phyloP scores from a whole-genome alignment of 176 grass and related monocot species.

The Oryza longistaminata region DNA sequence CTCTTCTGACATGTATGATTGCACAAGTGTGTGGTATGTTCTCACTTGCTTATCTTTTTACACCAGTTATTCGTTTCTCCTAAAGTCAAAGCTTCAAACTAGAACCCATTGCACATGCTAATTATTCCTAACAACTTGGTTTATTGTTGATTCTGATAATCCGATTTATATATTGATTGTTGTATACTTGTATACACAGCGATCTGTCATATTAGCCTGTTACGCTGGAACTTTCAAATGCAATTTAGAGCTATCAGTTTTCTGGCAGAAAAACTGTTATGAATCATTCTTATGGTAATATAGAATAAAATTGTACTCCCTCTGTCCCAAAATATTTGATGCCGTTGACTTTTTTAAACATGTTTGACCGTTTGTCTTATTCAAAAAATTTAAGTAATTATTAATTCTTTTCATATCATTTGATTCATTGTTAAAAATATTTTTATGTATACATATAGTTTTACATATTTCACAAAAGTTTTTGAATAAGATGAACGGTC shows the following conservation, averaged over 20 bases:
- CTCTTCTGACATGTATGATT: conserved; percentile 82
- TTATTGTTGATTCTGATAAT: neutral
- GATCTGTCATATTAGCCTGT: neutral
- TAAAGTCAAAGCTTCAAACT: neutral
- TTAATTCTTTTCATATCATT: too few relatives aligned
- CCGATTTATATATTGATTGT: neutral
- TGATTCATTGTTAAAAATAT: too few relatives aligned
- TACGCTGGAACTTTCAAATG: neutral
- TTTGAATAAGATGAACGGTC: too few relatives aligned
- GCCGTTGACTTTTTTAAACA: too few relatives aligned
- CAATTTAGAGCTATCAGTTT: neutral
- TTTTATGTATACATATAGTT: too few relatives aligned
- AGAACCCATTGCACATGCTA: neutral
- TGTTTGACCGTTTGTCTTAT: too few relatives aligned
- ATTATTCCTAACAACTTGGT: neutral
- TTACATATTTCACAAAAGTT: too few relatives aligned
- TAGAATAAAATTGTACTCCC: neutral
- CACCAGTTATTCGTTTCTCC: neutral
- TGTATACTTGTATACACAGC: neutral
- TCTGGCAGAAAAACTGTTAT: neutral
- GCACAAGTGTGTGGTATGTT: conserved; percentile 92
- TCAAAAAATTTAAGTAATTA: too few relatives aligned
- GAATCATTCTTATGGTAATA: neutral
- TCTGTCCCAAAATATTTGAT: too few relatives aligned
- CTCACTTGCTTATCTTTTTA: neutral